A percentile compares a stretch with the other conserved stretches of the same genome.
Conservation (phyloP, 2,329 filamentous ascomycete species). For the Beauveria caledonica region DNA sequence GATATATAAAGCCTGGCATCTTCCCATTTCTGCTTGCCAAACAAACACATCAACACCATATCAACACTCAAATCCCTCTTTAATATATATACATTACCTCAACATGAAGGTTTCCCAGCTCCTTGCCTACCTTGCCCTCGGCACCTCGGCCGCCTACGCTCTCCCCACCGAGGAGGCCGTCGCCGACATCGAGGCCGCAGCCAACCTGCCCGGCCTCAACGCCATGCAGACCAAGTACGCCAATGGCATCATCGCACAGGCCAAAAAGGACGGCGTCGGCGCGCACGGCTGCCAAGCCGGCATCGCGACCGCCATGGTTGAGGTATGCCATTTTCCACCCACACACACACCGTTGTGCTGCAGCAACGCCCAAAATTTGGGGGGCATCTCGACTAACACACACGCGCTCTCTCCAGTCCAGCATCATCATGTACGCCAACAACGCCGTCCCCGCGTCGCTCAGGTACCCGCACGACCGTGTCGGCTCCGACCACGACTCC, state of each 20-base stretch:
- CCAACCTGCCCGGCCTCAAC: slow-evolving; percentile 16
- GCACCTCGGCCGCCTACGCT: slow-evolving; percentile 8
- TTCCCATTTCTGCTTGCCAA: neutral
- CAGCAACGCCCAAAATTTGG: neutral
- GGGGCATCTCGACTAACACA: neutral
- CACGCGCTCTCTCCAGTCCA: slow-evolving; percentile 12
- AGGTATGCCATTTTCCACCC: slow-evolving; percentile 10
- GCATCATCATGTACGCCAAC: slow-evolving; percentile 17
- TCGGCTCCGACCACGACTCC: slow-evolving; percentile 18
- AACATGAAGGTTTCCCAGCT: slow-evolving; percentile 8
- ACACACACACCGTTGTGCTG: neutral
- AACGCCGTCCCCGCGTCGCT: slow-evolving; percentile 15
- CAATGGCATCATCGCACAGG: slow-evolving; percentile 16
- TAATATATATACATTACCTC: neutral
- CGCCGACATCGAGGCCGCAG: slow-evolving; percentile 4
- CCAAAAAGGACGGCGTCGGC: slow-evolving; percentile 14
- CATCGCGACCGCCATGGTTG: slow-evolving; percentile 17
- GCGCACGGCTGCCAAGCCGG: slow-evolving; percentile 16
- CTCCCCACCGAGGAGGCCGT: slow-evolving; percentile 6
- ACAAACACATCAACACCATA: neutral
- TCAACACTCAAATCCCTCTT: neutral
- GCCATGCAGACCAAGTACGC: slow-evolving; percentile 15
- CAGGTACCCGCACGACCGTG: slow-evolving; percentile 15
- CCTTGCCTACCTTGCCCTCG: slow-evolving; percentile 5
- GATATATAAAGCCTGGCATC: neutral